Evolutionary conservation across 2,329 filamentous ascomycete species (phyloP).

Genomic region (Neurospora sp.): DNA sequence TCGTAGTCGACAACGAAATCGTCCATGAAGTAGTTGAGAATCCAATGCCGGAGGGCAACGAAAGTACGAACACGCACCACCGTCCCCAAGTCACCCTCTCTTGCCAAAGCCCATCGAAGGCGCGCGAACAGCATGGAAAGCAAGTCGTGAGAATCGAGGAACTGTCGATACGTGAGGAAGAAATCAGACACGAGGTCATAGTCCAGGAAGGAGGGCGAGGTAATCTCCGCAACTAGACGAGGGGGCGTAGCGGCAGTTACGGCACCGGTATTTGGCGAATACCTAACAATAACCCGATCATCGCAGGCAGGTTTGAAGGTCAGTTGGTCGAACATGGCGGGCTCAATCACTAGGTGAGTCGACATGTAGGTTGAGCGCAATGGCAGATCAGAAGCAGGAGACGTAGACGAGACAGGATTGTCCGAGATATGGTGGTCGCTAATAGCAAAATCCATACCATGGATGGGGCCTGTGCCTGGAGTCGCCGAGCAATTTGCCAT

Average conservation of each 20-base stretch:
- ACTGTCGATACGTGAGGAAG: constrained; percentile 88
- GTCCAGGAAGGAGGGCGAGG: constrained; percentile 88
- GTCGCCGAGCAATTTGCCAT: constrained; percentile 25
- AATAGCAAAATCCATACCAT: constrained; percentile 24
- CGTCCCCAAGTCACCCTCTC: constrained; percentile 73
- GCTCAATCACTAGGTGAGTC: constrained; percentile 46
- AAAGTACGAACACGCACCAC: constrained; percentile 95
- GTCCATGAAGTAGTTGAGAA: constrained; percentile 93
- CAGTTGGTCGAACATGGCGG: constrained; percentile 72
- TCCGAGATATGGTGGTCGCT: constrained; percentile 13
- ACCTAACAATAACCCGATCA: constrained; percentile 71
- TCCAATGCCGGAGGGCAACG: constrained; percentile 92
- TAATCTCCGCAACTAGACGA: constrained; percentile 89
- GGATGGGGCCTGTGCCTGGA: constrained; percentile 28
- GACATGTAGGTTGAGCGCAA: constrained; percentile 39
- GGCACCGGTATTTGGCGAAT: constrained; percentile 57
- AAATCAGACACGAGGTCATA: constrained; percentile 97
- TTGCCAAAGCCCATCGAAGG: constrained; percentile 74
- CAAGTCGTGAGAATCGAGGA: constrained; percentile 66
- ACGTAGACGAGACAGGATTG: constrained; percentile 22
- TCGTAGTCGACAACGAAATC: constrained; percentile 75
- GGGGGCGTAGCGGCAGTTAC: constrained; percentile 86
- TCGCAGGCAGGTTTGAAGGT: constrained; percentile 72
- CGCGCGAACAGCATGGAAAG: constrained; percentile 77
- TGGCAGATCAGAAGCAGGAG: constrained; percentile 31